phyloP scores from a whole-genome alignment of 2,329 filamentous ascomycete genomes.

The Bisporella sp. region DNA sequence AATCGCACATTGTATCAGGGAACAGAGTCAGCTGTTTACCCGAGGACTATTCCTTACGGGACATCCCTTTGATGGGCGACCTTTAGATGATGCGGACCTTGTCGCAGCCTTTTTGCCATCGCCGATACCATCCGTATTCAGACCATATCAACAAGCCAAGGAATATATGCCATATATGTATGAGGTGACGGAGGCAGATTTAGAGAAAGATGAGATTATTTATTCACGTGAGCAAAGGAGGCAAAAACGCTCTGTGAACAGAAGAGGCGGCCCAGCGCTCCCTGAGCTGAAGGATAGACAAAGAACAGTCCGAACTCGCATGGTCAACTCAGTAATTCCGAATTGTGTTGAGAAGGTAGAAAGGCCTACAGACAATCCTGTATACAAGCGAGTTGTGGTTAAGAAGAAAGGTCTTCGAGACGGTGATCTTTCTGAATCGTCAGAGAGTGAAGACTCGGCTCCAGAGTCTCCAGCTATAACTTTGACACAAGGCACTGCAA shows the following conservation, averaged over 20 bases:
- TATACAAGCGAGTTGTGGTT: constrained; percentile 72
- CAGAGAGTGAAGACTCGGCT: constrained; percentile 83
- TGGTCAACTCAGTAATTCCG: constrained; percentile 88
- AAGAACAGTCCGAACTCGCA: constrained; percentile 83
- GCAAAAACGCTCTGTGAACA: constrained; percentile 92
- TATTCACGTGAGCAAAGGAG: constrained; percentile 90
- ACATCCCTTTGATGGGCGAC: constrained; percentile 90
- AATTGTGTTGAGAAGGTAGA: constrained; percentile 76
- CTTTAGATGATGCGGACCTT: constrained; percentile 86
- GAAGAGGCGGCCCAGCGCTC: constrained; percentile 82
- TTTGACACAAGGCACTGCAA: constrained; percentile 64
- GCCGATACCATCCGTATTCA: constrained; percentile 75
- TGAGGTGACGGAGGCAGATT: constrained; percentile 82
- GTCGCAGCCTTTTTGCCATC: constrained; percentile 79
- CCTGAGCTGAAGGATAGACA: constrained; percentile 96
- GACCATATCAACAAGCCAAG: constrained; percentile 86
- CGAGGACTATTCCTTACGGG: constrained; percentile 88
- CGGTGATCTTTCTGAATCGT: constrained; percentile 69
- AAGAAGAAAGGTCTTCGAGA: constrained; percentile 49
- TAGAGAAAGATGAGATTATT: constrained; percentile 85
- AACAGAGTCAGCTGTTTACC: constrained; percentile 91
- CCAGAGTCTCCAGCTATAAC: constrained; percentile 79
- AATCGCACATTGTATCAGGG: constrained; percentile 94
- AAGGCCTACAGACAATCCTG: constrained; percentile 55
- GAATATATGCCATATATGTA: constrained; percentile 92